phyloP scores from a whole-genome alignment of 148 eudicot genomes.

The Gaultheria prostrata region DNA sequence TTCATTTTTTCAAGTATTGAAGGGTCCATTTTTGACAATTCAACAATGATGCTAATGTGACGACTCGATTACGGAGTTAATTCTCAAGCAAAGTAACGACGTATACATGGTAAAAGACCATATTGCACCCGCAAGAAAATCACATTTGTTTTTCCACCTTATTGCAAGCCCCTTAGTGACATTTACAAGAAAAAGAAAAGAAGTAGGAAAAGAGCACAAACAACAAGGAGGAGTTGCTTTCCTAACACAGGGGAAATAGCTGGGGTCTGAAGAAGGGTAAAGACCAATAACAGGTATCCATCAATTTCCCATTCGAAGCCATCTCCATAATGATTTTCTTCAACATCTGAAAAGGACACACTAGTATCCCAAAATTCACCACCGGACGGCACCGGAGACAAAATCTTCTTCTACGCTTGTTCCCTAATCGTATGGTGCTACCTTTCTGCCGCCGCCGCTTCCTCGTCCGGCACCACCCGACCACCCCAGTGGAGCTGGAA shows the following conservation, averaged over 20 bases:
- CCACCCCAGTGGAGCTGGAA: conserved; percentile 36
- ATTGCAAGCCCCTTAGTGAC: background rate
- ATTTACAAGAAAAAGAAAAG: background rate
- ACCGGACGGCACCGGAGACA: conserved; percentile 44
- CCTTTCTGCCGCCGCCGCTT: conserved; percentile 23
- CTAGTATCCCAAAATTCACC: conserved; percentile 58
- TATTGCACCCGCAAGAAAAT: background rate
- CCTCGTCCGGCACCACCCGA: conserved; percentile 44
- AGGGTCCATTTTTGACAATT: no score
- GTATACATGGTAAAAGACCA: background rate
- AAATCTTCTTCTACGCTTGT: conserved; percentile 51
- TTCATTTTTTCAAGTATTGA: no score
- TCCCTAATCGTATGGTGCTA: conserved; percentile 50
- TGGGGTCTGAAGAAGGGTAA: conserved; percentile 70
- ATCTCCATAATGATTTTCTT: conserved; percentile 46
- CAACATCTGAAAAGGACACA: conserved; percentile 40
- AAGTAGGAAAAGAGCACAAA: background rate
- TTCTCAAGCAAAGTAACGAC: no score
- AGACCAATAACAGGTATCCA: conserved; percentile 62
- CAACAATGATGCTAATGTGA: no score
- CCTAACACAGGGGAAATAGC: conserved; percentile 66
- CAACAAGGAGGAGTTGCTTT: background rate
- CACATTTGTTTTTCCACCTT: background rate
- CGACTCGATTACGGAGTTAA: no score
- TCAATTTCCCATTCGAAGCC: conserved; percentile 34